These are phyloP conservation scores for Tremella fuciformis DNA, from an alignment of 768 basidiomycete species.

Conservation along the genomic window DNA sequence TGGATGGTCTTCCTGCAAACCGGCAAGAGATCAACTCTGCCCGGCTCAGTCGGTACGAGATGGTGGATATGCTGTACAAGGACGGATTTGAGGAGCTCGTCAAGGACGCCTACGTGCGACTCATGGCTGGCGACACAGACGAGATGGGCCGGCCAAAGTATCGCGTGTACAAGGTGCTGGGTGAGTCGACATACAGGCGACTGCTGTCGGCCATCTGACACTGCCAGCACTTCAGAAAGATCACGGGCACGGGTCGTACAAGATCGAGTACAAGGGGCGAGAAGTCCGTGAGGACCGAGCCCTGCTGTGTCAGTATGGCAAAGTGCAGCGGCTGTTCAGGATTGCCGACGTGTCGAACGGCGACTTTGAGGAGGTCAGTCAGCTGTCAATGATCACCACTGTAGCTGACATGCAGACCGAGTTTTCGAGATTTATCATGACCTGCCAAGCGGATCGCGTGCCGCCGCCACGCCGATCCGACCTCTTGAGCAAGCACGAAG, in stretches of 20 bases:
- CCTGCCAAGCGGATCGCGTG: constrained; percentile 58
- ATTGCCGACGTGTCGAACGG: constrained; percentile 89
- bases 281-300: constrained; percentile 59
- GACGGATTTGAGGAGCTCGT: constrained; percentile 86
- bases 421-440: constrained; percentile 60
- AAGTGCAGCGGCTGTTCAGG: constrained; percentile 59
- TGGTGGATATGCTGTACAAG: constrained; percentile 68
- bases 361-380: constrained; percentile 65
- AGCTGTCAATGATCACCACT: constrained; percentile 35
- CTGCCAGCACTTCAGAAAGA: constrained; percentile 23
- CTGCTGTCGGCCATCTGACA: not conserved
- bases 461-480: constrained; percentile 67
- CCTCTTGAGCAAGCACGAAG: constrained; percentile 61
- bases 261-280: constrained; percentile 43
- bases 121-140: constrained; percentile 67
- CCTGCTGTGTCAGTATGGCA: constrained; percentile 75
- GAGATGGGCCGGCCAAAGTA: constrained; percentile 62
- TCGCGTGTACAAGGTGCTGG: constrained; percentile 73
- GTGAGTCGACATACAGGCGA: constrained; percentile 57
- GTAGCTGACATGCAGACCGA: constrained; percentile 16
- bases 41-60: constrained; percentile 61
- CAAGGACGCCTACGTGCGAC: constrained; percentile 74
- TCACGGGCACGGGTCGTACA: constrained; percentile 33
- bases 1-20: constrained; percentile 57
- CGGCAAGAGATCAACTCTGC: constrained; percentile 63